Conservation (phyloP, 2,329 filamentous ascomycete species). For the Ascocoryne sarcoides region DNA sequence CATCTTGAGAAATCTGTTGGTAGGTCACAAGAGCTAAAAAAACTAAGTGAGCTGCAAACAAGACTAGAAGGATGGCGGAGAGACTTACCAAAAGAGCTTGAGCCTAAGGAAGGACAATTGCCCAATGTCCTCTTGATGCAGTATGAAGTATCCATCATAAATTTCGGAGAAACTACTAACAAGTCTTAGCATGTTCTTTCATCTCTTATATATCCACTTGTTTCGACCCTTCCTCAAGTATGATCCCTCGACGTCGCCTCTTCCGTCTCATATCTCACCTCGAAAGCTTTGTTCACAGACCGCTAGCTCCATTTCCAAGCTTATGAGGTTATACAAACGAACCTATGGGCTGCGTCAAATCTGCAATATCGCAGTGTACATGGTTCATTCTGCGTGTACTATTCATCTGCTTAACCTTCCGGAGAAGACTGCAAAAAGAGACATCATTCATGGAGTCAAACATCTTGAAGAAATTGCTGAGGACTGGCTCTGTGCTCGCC, state of each 20-base stretch:
- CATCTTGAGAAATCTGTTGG: constrained; percentile 55
- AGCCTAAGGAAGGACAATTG: constrained; percentile 80
- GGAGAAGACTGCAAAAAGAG: constrained; percentile 80
- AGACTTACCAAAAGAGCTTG: constrained; percentile 74
- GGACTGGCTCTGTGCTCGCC: constrained; percentile 82
- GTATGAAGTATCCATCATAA: constrained; percentile 47
- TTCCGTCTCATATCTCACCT: constrained; percentile 81
- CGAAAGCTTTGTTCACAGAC: constrained; percentile 86
- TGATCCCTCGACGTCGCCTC: constrained; percentile 67
- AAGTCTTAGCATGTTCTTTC: constrained; percentile 80
- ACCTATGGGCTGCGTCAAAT: constrained; percentile 87
- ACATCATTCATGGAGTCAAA: constrained; percentile 83
- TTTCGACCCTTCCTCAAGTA: constrained; percentile 95
- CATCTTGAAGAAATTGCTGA: constrained; percentile 94
- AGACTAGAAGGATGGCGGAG: constrained; percentile 84
- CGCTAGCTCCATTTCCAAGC: constrained; percentile 80
- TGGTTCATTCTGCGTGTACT: constrained; percentile 86
- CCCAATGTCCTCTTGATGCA: constrained; percentile 74
- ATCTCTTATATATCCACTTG: constrained; percentile 88
- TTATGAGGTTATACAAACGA: constrained; percentile 91
- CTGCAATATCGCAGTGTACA: constrained; percentile 94
- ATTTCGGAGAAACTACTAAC: constrained; percentile 19
- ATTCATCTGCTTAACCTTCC: constrained; percentile 90
- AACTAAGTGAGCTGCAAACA: constrained; percentile 83
- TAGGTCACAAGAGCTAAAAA: constrained; percentile 81